These are phyloP conservation scores for Penicillium canariense DNA, from an alignment of 495 filamentous ascomycete genomes.

Conservation along the genomic window DNA sequence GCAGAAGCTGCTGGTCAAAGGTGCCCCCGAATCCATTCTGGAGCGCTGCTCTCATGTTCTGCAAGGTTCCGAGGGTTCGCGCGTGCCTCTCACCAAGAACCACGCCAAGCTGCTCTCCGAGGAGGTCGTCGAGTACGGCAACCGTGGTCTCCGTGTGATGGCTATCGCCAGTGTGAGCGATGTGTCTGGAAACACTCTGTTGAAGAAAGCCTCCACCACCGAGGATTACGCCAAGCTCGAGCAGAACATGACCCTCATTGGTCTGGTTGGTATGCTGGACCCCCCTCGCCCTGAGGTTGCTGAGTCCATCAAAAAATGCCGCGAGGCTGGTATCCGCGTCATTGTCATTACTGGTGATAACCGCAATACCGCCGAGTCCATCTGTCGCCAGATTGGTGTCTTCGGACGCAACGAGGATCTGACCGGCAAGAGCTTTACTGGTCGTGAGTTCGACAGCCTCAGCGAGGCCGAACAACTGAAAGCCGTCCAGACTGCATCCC, in stretches of 20 bases:
- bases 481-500: conserved; percentile 78
- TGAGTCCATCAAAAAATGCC: conserved; percentile 81
- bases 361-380: conserved; percentile 93
- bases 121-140: conserved; percentile 86
- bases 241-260: conserved; percentile 89
- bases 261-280: conserved; percentile 95
- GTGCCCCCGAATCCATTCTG: conserved; percentile 89
- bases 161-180: conserved; percentile 81
- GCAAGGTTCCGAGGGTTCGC: conserved; percentile 71
- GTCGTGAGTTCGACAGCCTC: conserved; percentile 88
- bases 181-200: conserved; percentile 63
- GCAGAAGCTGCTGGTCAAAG: conserved; percentile 90
- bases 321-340: conserved; percentile 89
- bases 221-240: conserved; percentile 83
- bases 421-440: conserved; percentile 89
- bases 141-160: conserved; percentile 90
- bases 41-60: conserved; percentile 83
- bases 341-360: conserved; percentile 99
- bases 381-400: conserved; percentile 95
- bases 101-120: conserved; percentile 65
- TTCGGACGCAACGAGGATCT: conserved; percentile 83
- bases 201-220: conserved; percentile 73
- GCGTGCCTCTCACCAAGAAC: conserved; percentile 64
- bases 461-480: conserved; percentile 74
- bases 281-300: conserved; percentile 94